Evolutionary conservation across 2,329 filamentous ascomycete genomes (phyloP).

Genomic region (Pseudogymnoascus sp.): DNA sequence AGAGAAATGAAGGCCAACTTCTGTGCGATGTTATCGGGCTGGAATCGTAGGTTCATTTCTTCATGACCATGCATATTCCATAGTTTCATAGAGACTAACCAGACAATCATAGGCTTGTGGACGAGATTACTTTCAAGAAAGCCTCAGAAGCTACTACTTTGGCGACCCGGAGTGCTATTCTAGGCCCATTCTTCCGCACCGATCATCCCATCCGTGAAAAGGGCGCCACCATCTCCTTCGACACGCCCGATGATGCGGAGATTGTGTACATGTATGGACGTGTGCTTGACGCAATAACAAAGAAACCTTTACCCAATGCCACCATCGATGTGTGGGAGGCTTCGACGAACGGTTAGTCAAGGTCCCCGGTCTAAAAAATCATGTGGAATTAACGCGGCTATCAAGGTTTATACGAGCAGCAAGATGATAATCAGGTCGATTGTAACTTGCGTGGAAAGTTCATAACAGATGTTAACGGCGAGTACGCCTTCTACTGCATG

Average conservation of each 20-base stretch:
- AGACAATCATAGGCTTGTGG: slow-evolving; percentile 32
- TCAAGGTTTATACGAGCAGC: slow-evolving; percentile 45
- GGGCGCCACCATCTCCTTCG: slow-evolving; percentile 43
- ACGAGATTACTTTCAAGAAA: slow-evolving; percentile 24
- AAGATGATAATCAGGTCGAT: slow-evolving; percentile 52
- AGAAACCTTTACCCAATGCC: slow-evolving; percentile 47
- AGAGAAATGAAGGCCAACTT: slow-evolving; percentile 56
- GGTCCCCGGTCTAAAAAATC: neutral
- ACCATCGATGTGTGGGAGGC: slow-evolving; percentile 58
- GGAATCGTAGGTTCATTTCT: slow-evolving; percentile 40
- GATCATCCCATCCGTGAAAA: slow-evolving; percentile 48
- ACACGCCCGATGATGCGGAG: slow-evolving; percentile 43
- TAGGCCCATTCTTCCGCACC: slow-evolving; percentile 57
- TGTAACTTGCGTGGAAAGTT: slow-evolving; percentile 57
- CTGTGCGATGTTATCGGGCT: slow-evolving; percentile 56
- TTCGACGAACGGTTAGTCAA: slow-evolving; percentile 42
- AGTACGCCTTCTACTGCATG: slow-evolving; percentile 45
- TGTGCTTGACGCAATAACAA: slow-evolving; percentile 45
- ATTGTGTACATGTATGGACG: slow-evolving; percentile 49
- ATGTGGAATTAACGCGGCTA: neutral
- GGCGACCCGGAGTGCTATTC: slow-evolving; percentile 44
- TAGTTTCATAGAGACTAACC: slow-evolving; percentile 18
- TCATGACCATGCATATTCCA: neutral
- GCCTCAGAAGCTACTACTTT: slow-evolving; percentile 35
- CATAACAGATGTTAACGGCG: slow-evolving; percentile 47